Base-by-base conservation (phyloP, 192 early-diverging fungal genomes). In the Gonapodya prolifera region DNA sequence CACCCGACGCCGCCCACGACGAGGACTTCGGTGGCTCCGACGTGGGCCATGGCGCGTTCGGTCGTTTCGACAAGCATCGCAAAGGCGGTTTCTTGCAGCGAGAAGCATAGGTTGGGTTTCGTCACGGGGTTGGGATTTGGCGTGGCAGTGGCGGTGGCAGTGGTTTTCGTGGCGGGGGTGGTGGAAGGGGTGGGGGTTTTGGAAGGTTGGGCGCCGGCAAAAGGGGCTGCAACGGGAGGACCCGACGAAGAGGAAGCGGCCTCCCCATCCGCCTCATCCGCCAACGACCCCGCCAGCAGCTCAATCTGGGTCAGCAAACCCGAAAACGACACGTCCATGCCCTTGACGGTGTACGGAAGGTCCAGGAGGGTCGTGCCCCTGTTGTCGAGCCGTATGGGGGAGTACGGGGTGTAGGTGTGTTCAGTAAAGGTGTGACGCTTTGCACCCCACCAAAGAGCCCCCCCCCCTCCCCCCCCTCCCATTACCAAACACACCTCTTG, bases 51-150 rank as follows among this genome's bases (percentile, higher is more conserved):
- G 1, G 97, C 96, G 1, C 97, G 87, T 83, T 99, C 97, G 31
- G 97, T 99, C 35, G 92, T 97, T 84, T 99, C 97, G n/a, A 99
- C 95, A 61, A 99, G 85, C 97, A 99, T 99, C 17, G 97, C 95
- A 94, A 98, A 99, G 70, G 97, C 81, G 0, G 92, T 99, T 78
- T 99, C 97, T 75, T 99, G 97, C 31, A 99, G 83, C 34, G 95
- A 97, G 79, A 91, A 99, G 84, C 97, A 99, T n/a, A 99, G 85
- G 75, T 99, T 96, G 30, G 94, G 96, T 29, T 18, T 32, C 8
- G 71, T 73, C 8, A 69, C 45, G 45, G 13, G 45, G 13, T n/a
- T n/a, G n/a, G n/a, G n/a, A n/a, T n/a, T n/a, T 23, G 87, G 84
- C 1, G 94, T 91, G 30, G 87, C 82, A 34, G 83, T 28, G 32